Evolutionary conservation across 1,139 yeast species (phyloP), one percentile per base, ranked within the genome.

Genomic region (Pichia cactophila): DNA sequence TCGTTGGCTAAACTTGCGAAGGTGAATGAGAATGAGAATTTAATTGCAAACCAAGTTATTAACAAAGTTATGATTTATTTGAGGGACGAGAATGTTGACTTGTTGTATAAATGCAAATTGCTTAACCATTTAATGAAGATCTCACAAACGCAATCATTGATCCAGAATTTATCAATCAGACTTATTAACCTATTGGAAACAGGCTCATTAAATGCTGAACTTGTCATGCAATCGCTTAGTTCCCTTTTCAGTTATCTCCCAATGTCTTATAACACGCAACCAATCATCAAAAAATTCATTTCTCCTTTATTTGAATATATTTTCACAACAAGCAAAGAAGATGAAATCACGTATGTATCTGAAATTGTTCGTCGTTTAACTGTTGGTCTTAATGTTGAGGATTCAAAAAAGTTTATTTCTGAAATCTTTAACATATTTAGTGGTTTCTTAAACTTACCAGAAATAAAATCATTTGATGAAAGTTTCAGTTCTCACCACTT

Each of bases 111-210:
- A 41, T 51, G 49, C 38, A 35, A 17, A 6, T 43, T 51, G 29
- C 33, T 49, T 1, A 28, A 45, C 26, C 42, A 48, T 31, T 47
- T 54, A 17, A 42, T 48, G 4, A 42, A 47, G 39, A 36, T 54
- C n/a, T 37, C 52, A 5, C 38, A 42, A 31, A 50, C 56, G 4
- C 42, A 42, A 10, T 54, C 56, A 9, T 43, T 54, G 16, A 41
- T 52, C 49, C 83, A 80, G 58, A 69, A 73, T 20, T 61, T 80
- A 36, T 66, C 76, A 2, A 71, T 80, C 16, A 69, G 85, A 56
- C 62, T 80, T 33, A 64, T 76, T 50, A 77, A 73, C 56, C 33
- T 52, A 23, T 42, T 52, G 26, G 41, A 33, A 9, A 39, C 37
- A 6, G 40, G 29, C 14, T 10, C 11, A 10, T 28, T 49, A 20